These are phyloP conservation scores for Magnaporthiopsis incrustans DNA, from an alignment of 2,329 filamentous ascomycete species.

Conservation along the genomic window DNA sequence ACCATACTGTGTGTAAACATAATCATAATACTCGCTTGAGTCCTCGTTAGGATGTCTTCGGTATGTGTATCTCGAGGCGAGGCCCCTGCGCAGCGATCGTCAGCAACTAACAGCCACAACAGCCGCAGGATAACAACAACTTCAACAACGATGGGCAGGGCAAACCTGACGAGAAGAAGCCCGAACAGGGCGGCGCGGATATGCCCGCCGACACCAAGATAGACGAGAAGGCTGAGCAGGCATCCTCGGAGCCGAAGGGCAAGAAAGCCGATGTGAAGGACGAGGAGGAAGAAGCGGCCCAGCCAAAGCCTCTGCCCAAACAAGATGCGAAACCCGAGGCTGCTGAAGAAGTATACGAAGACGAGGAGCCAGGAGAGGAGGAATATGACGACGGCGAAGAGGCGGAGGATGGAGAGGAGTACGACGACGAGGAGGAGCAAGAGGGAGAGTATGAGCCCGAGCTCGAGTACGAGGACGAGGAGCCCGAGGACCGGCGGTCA, in stretches of 20 bases:
- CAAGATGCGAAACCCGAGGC: constrained; percentile 16
- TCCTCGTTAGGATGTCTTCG: constrained; percentile 1
- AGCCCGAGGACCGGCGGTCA: constrained; percentile 7
- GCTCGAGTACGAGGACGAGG: constrained; percentile 18
- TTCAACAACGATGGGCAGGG: constrained; percentile 10
- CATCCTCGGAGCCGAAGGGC: background rate
- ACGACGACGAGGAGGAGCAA: constrained; percentile 17
- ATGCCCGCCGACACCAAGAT: constrained; percentile 5
- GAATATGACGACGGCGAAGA: constrained; percentile 10
- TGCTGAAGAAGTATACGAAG: constrained; percentile 12
- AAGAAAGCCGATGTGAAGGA: constrained; percentile 10
- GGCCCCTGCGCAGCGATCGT: background rate
- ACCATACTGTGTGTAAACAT: background rate
- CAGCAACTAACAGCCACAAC: background rate
- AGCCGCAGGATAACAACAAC: constrained; percentile 2
- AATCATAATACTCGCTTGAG: background rate
- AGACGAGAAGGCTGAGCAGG: constrained; percentile 11
- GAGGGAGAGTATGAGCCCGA: constrained; percentile 11
- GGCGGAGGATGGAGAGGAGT: constrained; percentile 12
- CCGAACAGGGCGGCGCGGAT: constrained; percentile 3
- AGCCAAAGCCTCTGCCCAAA: constrained; percentile 14
- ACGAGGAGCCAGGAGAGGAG: constrained; percentile 17
- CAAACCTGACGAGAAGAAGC: constrained; percentile 8
- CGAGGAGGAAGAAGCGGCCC: constrained; percentile 9
- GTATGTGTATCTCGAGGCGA: background rate